Evolutionary conservation across 805 yeast genomes (phyloP), one percentile per base, ranked within the genome.

Genomic region (Saturnispora bothae): DNA sequence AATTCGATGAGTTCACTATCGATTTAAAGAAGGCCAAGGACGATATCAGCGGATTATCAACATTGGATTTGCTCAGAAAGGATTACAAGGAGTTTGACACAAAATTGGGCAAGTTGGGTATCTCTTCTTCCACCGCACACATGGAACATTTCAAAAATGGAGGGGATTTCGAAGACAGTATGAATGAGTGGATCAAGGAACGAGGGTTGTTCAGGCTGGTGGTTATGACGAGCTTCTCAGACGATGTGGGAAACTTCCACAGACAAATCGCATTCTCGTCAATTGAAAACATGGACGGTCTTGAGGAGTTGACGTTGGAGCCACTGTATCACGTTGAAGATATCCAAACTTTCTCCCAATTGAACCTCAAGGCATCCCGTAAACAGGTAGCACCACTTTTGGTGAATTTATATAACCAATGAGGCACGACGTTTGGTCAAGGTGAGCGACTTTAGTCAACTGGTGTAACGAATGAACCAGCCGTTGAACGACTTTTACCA

Each of bases 301-400:
- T 18, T 13, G 45, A 42, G 9, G 53, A 50, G 5, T 50, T 65
- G 29, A 49, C 56, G 16, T 43, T 64, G 14, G 49, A 39, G 23
- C 38, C 25, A 17, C 14, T 19, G 3, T 33, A 35, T 4, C 4
- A 5, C 4, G n/a, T 17, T 14, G 13, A 18, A 7, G 23, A 18
- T 31, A 26, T 41, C 7, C 21, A n/a, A 5, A 34, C 58, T 40
- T 52, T 60, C 45, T 81, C 80, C 52, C 67, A 65, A 44, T 44
- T 38, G 4, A 75, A 80, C 43, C 49, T 68, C 12, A 54, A 60
- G 6, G 88, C 89, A 1, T 81, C 92, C 26, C 69, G 96, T 49
- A 88, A 88, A 54, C 94, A 83, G 53, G 83, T 86, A 10, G 95
- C 83, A 4, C 96, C 96, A 1, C 52, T 64, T 12, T 39, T 71